These are phyloP conservation scores for Trichodelitschia bisporula DNA, from an alignment of 495 filamentous ascomycete genomes.

Conservation along the genomic window DNA sequence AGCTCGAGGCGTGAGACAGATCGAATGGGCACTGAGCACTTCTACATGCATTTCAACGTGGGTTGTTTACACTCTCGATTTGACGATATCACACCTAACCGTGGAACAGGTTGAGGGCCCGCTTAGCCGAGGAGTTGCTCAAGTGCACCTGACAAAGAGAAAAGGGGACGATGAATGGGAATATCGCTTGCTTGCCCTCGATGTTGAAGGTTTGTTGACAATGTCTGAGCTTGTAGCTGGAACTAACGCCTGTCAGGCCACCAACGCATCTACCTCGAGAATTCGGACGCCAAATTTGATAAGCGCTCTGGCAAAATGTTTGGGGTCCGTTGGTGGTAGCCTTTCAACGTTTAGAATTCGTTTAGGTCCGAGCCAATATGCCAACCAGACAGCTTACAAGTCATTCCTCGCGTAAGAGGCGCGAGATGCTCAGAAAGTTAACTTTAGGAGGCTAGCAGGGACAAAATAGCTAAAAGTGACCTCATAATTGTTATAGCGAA, in stretches of 20 bases:
- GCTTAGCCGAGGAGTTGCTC: slow-evolving; percentile 43
- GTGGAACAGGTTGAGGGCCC: slow-evolving; percentile 38
- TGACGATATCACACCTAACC: neutral
- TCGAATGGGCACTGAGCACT: slow-evolving; percentile 48
- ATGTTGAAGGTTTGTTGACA: slow-evolving; percentile 32
- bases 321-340: slow-evolving; percentile 40
- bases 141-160: slow-evolving; percentile 49
- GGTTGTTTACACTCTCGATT: neutral
- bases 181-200: slow-evolving; percentile 59
- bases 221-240: neutral
- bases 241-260: slow-evolving; percentile 17
- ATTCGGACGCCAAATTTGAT: slow-evolving; percentile 21
- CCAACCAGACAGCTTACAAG: no score
- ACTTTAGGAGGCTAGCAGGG: no score
- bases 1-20: slow-evolving; percentile 48
- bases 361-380: no score
- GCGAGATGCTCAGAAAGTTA: no score
- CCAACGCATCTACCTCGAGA: slow-evolving; percentile 34
- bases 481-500: no score
- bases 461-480: no score
- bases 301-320: slow-evolving; percentile 26
- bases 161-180: slow-evolving; percentile 39
- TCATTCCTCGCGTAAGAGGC: no score
- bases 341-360: no score
- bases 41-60: slow-evolving; percentile 68